A percentile compares a stretch with the other conserved stretches of the same genome.
Evolutionary conservation across 805 yeast genomes (phyloP).

Genomic region (Schwanniomyces sp.): DNA sequence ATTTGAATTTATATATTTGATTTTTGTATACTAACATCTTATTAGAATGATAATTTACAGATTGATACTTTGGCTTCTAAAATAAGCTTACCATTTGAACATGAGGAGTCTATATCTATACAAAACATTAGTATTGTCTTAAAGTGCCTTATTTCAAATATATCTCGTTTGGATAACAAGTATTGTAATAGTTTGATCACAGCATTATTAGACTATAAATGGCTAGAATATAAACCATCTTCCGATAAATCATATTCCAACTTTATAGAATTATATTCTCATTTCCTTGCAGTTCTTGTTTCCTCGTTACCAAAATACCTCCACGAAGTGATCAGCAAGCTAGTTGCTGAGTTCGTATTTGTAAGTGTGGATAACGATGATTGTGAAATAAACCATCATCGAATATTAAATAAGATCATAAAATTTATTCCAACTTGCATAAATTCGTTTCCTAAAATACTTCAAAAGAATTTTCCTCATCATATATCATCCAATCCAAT

Average conservation of each 20-base stretch:
- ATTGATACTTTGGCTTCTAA: constrained; percentile 62
- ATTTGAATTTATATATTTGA: background rate
- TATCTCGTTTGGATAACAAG: constrained; percentile 64
- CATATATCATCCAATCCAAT: constrained; percentile 57
- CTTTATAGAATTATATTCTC: constrained; percentile 58
- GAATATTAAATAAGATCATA: constrained; percentile 60
- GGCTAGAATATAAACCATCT: constrained; percentile 47
- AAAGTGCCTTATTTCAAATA: constrained; percentile 58
- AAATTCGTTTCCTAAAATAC: constrained; percentile 55
- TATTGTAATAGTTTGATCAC: constrained; percentile 53
- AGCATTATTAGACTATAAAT: constrained; percentile 61
- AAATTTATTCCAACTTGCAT: constrained; percentile 81
- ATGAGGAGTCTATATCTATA: constrained; percentile 54
- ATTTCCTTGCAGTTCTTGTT: constrained; percentile 74
- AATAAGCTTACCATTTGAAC: constrained; percentile 50
- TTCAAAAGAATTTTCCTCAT: constrained; percentile 74
- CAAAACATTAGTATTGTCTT: constrained; percentile 57
- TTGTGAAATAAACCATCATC: constrained; percentile 48
- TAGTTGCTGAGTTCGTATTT: constrained; percentile 60
- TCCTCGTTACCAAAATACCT: constrained; percentile 90
- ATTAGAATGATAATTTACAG: constrained; percentile 48
- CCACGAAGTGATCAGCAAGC: constrained; percentile 69
- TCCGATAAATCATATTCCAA: constrained; percentile 11
- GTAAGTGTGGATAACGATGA: constrained; percentile 10
- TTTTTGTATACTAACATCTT: constrained; percentile 17